These are phyloP conservation scores for Backusella tuberculispora DNA, from an alignment of 192 early-diverging fungal genomes.

Conservation along the genomic window DNA sequence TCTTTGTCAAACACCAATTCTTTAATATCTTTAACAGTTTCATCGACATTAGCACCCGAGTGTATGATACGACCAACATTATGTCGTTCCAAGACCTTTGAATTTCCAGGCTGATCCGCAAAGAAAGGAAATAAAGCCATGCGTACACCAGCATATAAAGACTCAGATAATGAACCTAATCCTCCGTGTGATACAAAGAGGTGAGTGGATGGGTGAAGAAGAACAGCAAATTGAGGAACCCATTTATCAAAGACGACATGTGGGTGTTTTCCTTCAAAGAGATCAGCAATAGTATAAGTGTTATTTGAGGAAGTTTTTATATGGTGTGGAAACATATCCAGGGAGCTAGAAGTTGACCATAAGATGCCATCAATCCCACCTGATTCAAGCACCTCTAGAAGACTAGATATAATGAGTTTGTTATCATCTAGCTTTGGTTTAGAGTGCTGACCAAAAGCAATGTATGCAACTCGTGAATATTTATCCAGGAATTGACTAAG, in stretches of 20 bases:
- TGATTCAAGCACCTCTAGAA: constrained; percentile 23
- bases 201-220: constrained; percentile 29
- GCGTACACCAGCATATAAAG: constrained; percentile 31
- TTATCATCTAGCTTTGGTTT: constrained; percentile 6
- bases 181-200: constrained; percentile 41
- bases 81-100: background rate
- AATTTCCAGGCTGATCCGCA: constrained; percentile 31
- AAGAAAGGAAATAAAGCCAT: constrained; percentile 38
- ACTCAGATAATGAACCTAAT: constrained; percentile 31
- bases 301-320: background rate
- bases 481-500: constrained; percentile 19
- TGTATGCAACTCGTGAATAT: constrained; percentile 31
- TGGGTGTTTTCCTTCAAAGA: background rate
- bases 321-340: background rate
- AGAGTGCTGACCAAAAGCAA: constrained; percentile 39
- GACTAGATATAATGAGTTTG: constrained; percentile 24
- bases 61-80: background rate
- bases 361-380: constrained; percentile 40
- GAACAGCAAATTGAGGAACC: constrained; percentile 39
- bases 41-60: background rate
- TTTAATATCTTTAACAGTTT: background rate
- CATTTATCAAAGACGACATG: constrained; percentile 14
- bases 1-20: background rate
- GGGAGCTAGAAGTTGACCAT: constrained; percentile 26
- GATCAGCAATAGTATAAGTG: background rate